Base-by-base conservation (phyloP, 148 eudicot genomes). In the Euryodendron excelsum region DNA sequence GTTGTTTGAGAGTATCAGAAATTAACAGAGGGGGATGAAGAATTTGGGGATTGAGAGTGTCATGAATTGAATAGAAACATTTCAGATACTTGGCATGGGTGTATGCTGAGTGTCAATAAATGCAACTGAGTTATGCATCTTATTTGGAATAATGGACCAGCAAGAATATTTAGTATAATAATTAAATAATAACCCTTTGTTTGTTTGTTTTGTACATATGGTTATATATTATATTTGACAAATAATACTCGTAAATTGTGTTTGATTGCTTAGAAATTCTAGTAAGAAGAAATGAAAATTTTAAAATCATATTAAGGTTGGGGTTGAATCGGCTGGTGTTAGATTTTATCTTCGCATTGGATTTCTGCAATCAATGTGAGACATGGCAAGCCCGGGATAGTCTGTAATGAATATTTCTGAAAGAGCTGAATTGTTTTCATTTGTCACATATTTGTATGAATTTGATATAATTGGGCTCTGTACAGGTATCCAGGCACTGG, bases 401-500 rank as follows among this genome's bases (percentile, higher is more conserved):
- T 18, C 23, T 25, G 52, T n/a, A 21, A 21, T 37, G 71, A 66
- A 37, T 41, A 41, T 23, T 68, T 41, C 20, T 2, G 10, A 13
- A 23, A 25, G 72, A 68, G 20, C 73, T 44, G 39, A 48, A 28
- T 48, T 71, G 41, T 71, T 28, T 71, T 11, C 73, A 21, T 69
- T 69, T 30, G 18, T 34, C 1, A 10, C 15, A 3, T 47, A 14
- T 10, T 25, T 23, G 14, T 37, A 5, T 17, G 6, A 34, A 56
- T 4, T 70, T 27, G 10, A 23, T 33, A 20, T 39, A 17, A 20
- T 27, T 13, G 21, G 18, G 0, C 21, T 69, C 8, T 65, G 17
- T 69, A 74, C 30, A 67, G 99, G 86, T 77, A 77, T 73, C 90
- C 90, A 4, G 98, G 99, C 65, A 92, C 94, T 0, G 99, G 98